These are phyloP conservation scores for Eucalyptus marginata DNA, from an alignment of 345 rosid species.

Conservation along the genomic window DNA sequence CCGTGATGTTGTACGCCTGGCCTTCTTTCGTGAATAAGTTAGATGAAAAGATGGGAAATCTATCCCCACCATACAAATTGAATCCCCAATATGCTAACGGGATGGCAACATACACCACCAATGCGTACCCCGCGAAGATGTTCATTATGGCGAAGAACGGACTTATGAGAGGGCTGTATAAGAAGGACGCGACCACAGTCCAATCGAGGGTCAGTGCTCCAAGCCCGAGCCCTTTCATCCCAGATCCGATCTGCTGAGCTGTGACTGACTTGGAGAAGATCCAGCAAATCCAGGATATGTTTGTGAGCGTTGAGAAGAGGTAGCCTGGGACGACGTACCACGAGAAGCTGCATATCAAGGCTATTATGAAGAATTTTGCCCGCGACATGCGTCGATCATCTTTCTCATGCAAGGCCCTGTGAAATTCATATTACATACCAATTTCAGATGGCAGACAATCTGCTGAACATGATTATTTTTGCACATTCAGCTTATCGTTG, in stretches of 20 bases:
- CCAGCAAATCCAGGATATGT: constrained; percentile 6
- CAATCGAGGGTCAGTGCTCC: constrained; percentile 1
- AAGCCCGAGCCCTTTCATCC: constrained; percentile 2
- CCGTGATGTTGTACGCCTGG: background rate
- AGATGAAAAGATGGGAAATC: background rate
- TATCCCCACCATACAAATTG: background rate
- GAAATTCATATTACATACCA: background rate
- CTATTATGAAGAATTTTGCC: constrained; percentile 2
- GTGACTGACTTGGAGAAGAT: background rate
- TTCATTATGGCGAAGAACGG: constrained; percentile 3
- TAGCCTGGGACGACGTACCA: constrained; percentile 2
- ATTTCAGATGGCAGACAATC: background rate
- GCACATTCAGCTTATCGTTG: background rate
- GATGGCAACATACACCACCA: background rate
- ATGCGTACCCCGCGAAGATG: background rate
- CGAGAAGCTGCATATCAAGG: background rate
- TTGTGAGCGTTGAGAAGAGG: background rate
- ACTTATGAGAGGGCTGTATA: background rate
- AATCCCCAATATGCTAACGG: background rate
- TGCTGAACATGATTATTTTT: background rate
- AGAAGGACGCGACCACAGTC: background rate
- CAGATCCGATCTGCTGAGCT: constrained; percentile 1
- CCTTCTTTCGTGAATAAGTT: background rate
- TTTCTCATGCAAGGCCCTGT: constrained; percentile 7
- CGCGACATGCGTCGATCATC: background rate